Evolutionary conservation across 495 filamentous ascomycete genomes (phyloP).

Genomic region (Aspergillus steynii): DNA sequence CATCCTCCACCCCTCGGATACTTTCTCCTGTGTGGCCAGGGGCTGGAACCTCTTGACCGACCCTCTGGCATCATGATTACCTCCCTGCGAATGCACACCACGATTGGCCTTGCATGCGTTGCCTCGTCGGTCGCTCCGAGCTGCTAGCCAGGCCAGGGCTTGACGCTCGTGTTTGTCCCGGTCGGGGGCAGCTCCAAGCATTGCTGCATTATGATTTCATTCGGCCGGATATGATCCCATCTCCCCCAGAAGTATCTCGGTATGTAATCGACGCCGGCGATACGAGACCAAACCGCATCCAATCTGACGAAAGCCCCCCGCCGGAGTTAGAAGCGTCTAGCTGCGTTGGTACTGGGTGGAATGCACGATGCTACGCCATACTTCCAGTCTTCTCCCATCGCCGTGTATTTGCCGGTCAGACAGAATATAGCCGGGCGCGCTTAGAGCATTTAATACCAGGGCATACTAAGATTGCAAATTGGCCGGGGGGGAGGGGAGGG

Average conservation of each 20-base stretch:
- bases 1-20: neutral
- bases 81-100: too few relatives aligned
- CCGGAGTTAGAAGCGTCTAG: neutral
- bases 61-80: too few relatives aligned
- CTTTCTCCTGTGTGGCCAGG: neutral
- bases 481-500: too few relatives aligned
- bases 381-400: neutral
- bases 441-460: neutral
- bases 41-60: neutral
- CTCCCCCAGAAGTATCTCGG: neutral
- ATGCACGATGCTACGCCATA: neutral
- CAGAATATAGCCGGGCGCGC: neutral
- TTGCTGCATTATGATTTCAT: neutral
- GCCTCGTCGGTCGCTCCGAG: neutral
- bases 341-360: neutral
- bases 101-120: neutral
- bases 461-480: neutral
- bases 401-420: neutral
- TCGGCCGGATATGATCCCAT: neutral
- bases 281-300: neutral
- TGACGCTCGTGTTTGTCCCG: neutral
- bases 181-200: neutral
- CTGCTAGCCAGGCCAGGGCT: neutral
- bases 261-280: neutral
- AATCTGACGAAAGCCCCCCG: neutral